Conservation (phyloP, 495 filamentous ascomycete genomes). For the Penicillium ochrochloron region DNA sequence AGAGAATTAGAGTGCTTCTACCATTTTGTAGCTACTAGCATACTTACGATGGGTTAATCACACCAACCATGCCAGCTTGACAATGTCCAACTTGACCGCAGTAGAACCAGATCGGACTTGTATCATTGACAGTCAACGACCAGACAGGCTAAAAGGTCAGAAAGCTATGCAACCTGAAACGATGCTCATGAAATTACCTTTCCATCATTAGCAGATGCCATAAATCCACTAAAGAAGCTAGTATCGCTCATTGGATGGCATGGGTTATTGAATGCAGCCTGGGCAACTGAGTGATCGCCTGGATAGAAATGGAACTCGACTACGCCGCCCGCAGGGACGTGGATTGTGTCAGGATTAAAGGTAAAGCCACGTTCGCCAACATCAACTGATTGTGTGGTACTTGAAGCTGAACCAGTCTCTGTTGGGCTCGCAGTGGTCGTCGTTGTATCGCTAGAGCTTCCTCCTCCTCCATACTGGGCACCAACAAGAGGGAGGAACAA, state of each 20-base stretch:
- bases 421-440: conserved; percentile 1
- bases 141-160: conserved; percentile 39
- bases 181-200: conserved; percentile 52
- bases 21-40: background rate
- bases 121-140: conserved; percentile 64
- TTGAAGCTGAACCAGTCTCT: conserved; percentile 8
- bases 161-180: background rate
- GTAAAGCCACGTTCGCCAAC: conserved; percentile 36
- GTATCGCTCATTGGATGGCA: conserved; percentile 63
- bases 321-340: conserved; percentile 60
- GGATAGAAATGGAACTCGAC: conserved; percentile 74
- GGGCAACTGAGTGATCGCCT: conserved; percentile 71
- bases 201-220: conserved; percentile 47
- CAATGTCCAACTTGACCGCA: conserved; percentile 71
- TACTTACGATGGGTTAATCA: conserved; percentile 69
- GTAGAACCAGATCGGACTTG: conserved; percentile 69
- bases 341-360: conserved; percentile 44
- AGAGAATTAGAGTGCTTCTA: background rate
- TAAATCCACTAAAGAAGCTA: conserved; percentile 53
- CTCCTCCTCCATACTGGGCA: conserved; percentile 7
- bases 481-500: background rate
- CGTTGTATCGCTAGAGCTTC: background rate
- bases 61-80: conserved; percentile 69
- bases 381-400: conserved; percentile 23
- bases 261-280: conserved; percentile 70